Evolutionary conservation across 768 basidiomycete genomes (phyloP), one percentile per base, ranked within the genome.

Genomic region (Candolleomyces eurysporus): DNA sequence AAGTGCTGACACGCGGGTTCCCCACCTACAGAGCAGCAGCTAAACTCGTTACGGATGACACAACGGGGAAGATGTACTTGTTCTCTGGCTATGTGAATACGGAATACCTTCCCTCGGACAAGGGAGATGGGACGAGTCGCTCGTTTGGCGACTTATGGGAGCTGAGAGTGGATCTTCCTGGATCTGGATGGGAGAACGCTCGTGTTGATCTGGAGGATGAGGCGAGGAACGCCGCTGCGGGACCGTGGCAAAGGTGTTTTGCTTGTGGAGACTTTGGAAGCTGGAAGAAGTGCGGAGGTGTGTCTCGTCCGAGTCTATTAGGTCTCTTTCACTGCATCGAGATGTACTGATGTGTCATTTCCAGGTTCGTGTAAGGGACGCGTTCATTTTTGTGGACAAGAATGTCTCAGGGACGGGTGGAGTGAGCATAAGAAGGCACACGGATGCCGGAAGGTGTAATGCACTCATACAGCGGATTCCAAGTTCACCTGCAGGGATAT

Each of bases 221-320:
- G 64, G 65, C 67, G 6, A 66, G 74, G 48, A 74, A 70, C 0
- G 75, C 74, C 32, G 64, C 65, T 60, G 71, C 68, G 10, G 78
- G 78, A 0, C 76, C 77, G 17, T 78, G 73, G 75, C 71, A 75
- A 65, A 58, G 73, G n/a, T 79, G 77, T 59, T 78, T 77, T 52
- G 61, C 53, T 9, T 79, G 77, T 60, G 76, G 75, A 5, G 68
- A 66, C 40, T 66, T 70, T n/a, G 76, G 76, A 0, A 63, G 63
- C 0, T 76, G 73, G 73, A 76, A 73, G 68, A 76, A 73, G 54
- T 78, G 78, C 55, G 74, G 36, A 36, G 36, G 36, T 36, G 36
- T 11, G 36, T 36, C 36, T 36, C 5, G 36, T 11, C 36, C 36
- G 36, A 36, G 36, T 36, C 36, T 26, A 4, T 4, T 26, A 4